Evolutionary conservation across 1,284 basidiomycete genomes (phyloP), one percentile per base, ranked within the genome.

Genomic region (Marasmius fiardii): DNA sequence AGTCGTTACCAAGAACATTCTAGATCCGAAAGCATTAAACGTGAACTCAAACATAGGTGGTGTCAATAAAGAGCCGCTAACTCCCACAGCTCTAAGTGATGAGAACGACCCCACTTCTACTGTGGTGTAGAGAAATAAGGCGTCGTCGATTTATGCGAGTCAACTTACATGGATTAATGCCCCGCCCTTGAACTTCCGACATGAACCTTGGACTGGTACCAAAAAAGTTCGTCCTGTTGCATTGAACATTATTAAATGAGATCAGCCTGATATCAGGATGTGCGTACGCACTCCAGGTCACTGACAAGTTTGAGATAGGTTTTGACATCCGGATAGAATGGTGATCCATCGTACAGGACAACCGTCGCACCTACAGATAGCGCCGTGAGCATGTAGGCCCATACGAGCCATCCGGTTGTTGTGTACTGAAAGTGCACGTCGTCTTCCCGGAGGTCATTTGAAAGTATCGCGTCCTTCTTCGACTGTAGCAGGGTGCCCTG

Each of bases 41-140:
- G 58, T 90, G 85, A 1, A 89, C 75, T 87, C 84, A 69, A 92
- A 94, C 67, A 93, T 80, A 2, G 86, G 83, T 0, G 87, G 75
- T 0, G 90, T 88, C 16, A 95, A 72, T 1, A 93, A 89, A 1
- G 90, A 85, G 2, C 93, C 93, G 0, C 92, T 93, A 23, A 80
- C 81, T 24, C 78, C 68, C 45, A 96, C 75, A 50, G 77, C 74
- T 20, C 80, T 77, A 10, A 93, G 70, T 1, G 79, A 71, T 35
- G 81, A 70, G 52, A 88, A 88, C 0, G 72, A 58, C 1, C 72
- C 80, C 3, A 83, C 54, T 45, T 77, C 68, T 49, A 72, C 77
- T 81, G 50, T 34, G 41, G n/a, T n/a, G n/a, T n/a, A 23, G 20
- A 35, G 52, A n/a, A 44, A 44, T 31, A 60, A 58, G 12, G 60